Percentiles rank a stretch among this genome's conserved stretches.
phyloP scores from a whole-genome alignment of 331 rosid species.

The Malus hybrid region DNA sequence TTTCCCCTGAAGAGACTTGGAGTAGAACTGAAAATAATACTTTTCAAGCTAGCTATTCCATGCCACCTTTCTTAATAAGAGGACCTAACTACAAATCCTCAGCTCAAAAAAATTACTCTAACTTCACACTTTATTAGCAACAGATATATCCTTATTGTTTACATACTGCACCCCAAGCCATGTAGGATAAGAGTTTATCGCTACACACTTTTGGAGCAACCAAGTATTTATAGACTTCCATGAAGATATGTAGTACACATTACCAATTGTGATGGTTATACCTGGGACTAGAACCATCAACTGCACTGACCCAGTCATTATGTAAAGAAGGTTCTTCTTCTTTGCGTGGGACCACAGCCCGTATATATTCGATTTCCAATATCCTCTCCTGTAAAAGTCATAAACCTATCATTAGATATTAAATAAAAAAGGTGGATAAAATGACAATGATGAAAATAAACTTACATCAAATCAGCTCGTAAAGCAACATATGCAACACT shows the following conservation, averaged over 20 bases:
- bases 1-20: background rate
- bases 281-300: constrained; percentile 86
- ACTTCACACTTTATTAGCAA: background rate
- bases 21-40: background rate
- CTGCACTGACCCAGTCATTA: constrained; percentile 95
- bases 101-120: background rate
- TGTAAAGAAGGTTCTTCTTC: constrained; percentile 82
- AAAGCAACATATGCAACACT: background rate
- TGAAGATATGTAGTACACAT: background rate
- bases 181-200: background rate
- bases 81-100: background rate
- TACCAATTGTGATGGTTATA: constrained; percentile 18
- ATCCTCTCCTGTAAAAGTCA: constrained; percentile 51
- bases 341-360: constrained; percentile 74
- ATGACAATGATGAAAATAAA: background rate
- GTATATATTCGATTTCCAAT: constrained; percentile 23
- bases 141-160: background rate
- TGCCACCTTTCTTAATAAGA: background rate
- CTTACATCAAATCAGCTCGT: background rate
- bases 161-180: too few species aligned
- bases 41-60: background rate
- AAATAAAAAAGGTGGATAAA: background rate
- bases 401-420: background rate
- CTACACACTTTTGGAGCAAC: too few species aligned
- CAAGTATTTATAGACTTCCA: background rate